Evolutionary conservation across 768 basidiomycete species (phyloP), one percentile per base, ranked within the genome.

Genomic region (Tylopilus vinaceipallidus): DNA sequence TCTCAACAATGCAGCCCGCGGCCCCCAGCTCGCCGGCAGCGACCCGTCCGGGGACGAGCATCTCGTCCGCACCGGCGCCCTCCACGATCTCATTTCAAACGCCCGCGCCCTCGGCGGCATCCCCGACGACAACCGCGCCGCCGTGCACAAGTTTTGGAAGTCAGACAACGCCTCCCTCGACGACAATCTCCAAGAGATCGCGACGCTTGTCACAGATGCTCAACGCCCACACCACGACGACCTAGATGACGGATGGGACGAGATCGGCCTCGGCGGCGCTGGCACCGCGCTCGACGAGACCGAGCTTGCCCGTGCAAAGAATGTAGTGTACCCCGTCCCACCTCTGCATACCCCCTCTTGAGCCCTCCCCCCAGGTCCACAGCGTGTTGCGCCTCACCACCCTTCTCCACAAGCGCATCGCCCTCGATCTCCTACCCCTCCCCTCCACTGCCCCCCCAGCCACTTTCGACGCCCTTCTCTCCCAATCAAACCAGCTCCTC

Each of bases 341-440:
- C 36, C 27, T 51, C 41, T 5, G 9, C 29, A 26, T 34, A 16
- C 49, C 12, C 20, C 33, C 3, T 19, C 35, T 58, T 54, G 40
- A 54, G 32, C 34, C 45, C 17, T 14, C 16, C 33, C 13, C 13
- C 24, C 56, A 90, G 87, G 71, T 81, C n/a, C 77, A 81, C 54
- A 72, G 75, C 2, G 59, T 88, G 47, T 61, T 88, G 34, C 84
- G 83, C 29, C 63, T 88, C 22, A 77, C 75, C 13, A 75, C 75
- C 8, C 71, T 84, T 2, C 68, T 89, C 33, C 86, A 89, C 66
- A 80, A 83, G 57, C 79, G 80, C 34, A 70, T 88, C 49, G 61
- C 75, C 22, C 68, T 73, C 49, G 78, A 84, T 55, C 50, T 84
- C 20, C 71, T 85, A 5, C 64, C 75, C 3, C 56, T 53, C 39